Base-by-base conservation (phyloP, 2,329 filamentous ascomycete genomes). In the Nothomitra cinnamomea region DNA sequence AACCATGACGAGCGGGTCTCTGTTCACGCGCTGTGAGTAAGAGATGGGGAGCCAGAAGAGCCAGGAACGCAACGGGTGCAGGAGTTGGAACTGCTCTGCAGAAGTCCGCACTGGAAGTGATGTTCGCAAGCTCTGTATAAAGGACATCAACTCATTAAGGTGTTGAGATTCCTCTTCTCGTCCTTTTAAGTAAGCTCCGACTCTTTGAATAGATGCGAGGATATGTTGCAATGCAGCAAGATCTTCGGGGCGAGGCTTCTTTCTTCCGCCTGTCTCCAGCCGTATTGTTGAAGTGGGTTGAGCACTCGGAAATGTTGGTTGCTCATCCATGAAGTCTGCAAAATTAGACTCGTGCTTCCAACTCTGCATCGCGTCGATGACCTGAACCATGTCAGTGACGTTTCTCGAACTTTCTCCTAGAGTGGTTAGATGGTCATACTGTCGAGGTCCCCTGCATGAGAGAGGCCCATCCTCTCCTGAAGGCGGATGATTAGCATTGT, bases 31-130 rank as follows among this genome's bases (percentile, higher is more conserved):
- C 64, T 90, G 83, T 24, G 95, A 75, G 61, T 89, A 83, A 59
- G 82, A 80, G 35, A 95, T 82, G 0, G 92, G 92, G 54, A 95
- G 79, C 88, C 90, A 96, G 69, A 96, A 95, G 15, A 96, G 78
- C 88, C 90, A 95, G 60, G 86, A 85, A 54, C 89, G 79, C 56
- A 98, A 76, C 8, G 87, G 83, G 58, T 94, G 89, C 10, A 96
- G 78, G 58, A 89, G 85, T 62, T 88, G 84, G 64, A 95, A 96
- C 63, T 94, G 87, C 64, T 94, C 82, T 58, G 87, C 83, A 22
- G 88, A 40, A 22, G 81, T 79, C 58, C 84, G 75, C 12, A 76
- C 75, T 3, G 82, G 79, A 63, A 80, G 79, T 58, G 86, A 80
- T 64, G 84, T 80, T 62, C 80, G 80, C 55, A 85, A 76, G 42